Evolutionary conservation across 1,139 yeast species (phyloP), one percentile per base, ranked within the genome.

Genomic region (Saccharomyces hybrid): DNA sequence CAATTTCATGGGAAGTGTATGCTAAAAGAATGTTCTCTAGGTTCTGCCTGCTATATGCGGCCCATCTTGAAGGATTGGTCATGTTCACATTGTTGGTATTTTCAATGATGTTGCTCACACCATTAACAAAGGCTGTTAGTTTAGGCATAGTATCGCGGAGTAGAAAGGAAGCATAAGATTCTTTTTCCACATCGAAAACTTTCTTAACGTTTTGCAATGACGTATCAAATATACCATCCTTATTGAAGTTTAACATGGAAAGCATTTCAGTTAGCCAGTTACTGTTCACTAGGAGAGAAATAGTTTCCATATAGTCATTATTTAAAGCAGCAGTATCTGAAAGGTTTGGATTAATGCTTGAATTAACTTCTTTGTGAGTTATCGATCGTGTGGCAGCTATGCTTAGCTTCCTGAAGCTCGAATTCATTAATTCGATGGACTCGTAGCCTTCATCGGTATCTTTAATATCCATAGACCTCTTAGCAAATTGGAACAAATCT

Each of bases 121-220:
- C 88, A 49, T 78, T 78, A 4, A 89, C 80, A 67, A 87, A 85
- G 31, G 82, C 83, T 38, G 79, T 73, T 54, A 87, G 70, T 65
- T 82, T 85, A 5, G 89, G 95, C 67, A 88, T 71, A 27, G 82
- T 78, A 55, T 78, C 78, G 60, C 77, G 77, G 60, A 85, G 73
- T 8, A 84, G 75, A 52, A 72, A 73, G 31, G 70, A 72, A 52
- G 86, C 81, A 53, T 84, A 83, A 3, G 69, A 59, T 28, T 66
- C 70, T 50, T 65, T 70, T 25, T 80, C 78, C 2, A 62, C 62
- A 53, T 75, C 76, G 71, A 82, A 78, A 2, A 71, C 63, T 6
- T 68, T 63, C 54, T 69, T 70, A 3, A 78, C 71, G 8, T 60
- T 58, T 13, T 60, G 73, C 51, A 73, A 70, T 27, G 67, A 55